Evolutionary conservation across 2,329 filamentous ascomycete species (phyloP), one percentile per base, ranked within the genome.

Genomic region (Cytospora mali): DNA sequence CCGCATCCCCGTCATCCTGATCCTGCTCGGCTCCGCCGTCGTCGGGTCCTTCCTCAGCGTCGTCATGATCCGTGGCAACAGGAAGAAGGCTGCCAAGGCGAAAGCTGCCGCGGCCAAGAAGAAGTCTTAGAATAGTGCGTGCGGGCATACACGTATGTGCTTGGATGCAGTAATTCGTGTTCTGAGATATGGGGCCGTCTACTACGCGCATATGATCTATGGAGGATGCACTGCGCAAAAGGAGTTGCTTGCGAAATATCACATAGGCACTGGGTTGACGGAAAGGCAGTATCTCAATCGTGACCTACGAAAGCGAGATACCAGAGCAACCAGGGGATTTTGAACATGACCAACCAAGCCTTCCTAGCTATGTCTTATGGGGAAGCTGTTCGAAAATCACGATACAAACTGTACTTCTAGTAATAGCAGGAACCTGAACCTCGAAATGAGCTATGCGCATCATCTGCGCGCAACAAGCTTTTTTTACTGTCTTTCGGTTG

Each of bases 1-100:
- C 75, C 93, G 95, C 76, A 95, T 99, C 73, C 95, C 95, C 70
- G 94, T 99, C 71, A 97, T 99, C 75, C 88, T 99, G 69, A 89
- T 97, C 67, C 88, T 99, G 53, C 84, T 99, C 69, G 93, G 90
- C 68, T 93, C 89, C 65, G 93, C 95, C 64, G 93, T 99, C 64
- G 94, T 99, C 66, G 95, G 95, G 67, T 96, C 92, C 65, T 99
- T 99, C 83, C 84, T 99, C 69, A 90, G 91, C 72, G 88, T 97
- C 74, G 94, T 99, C 73, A 99, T 99, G 95, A 98, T 99, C 80
- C 88, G 92, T 76, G 98, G 94, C 84, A 97, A 97, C 83, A 85
- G 90, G 76, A 98, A 98, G 87, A 97, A 95, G 87, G 92, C 92
- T 4, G 88, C 92, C 69, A 99, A 98, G 85, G 90, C 90, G 67